phyloP scores from a whole-genome alignment of 106 monocot genomes.

The Dioscorea zingiberensis region DNA sequence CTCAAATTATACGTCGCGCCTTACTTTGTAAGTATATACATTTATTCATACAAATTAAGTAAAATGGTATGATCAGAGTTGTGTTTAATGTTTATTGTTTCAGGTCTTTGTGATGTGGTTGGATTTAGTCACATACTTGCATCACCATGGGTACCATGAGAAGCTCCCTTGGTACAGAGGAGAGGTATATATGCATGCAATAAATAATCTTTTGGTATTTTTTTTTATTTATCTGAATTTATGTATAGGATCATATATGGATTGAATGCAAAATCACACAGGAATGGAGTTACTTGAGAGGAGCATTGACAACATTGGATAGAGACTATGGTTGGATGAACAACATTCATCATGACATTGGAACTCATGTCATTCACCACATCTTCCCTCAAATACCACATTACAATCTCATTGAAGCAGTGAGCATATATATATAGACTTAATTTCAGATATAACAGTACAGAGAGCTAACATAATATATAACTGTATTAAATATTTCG shows the following conservation, averaged over 20 bases:
- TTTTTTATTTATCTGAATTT: background rate
- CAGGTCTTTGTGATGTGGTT: conserved; percentile 83
- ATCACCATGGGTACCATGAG: conserved; percentile 85
- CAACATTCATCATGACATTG: conserved; percentile 78
- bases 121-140: conserved; percentile 91
- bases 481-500: too few species aligned
- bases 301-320: conserved; percentile 69
- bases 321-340: conserved; percentile 76
- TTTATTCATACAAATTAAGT: background rate
- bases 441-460: too few species aligned
- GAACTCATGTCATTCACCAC: conserved; percentile 77
- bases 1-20: conserved; percentile 64
- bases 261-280: conserved; percentile 3
- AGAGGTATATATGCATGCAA: conserved; percentile 67
- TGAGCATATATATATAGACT: conserved; percentile 11
- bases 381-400: conserved; percentile 86
- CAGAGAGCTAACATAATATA: too few species aligned
- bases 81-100: background rate
- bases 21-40: conserved; percentile 29
- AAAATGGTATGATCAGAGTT: background rate
- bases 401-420: conserved; percentile 73
- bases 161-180: conserved; percentile 96
- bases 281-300: conserved; percentile 83
- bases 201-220: too few species aligned
- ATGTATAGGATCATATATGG: background rate